These are phyloP conservation scores for Boletus sp. DNA, from an alignment of 1,284 basidiomycete genomes.

Conservation along the genomic window DNA sequence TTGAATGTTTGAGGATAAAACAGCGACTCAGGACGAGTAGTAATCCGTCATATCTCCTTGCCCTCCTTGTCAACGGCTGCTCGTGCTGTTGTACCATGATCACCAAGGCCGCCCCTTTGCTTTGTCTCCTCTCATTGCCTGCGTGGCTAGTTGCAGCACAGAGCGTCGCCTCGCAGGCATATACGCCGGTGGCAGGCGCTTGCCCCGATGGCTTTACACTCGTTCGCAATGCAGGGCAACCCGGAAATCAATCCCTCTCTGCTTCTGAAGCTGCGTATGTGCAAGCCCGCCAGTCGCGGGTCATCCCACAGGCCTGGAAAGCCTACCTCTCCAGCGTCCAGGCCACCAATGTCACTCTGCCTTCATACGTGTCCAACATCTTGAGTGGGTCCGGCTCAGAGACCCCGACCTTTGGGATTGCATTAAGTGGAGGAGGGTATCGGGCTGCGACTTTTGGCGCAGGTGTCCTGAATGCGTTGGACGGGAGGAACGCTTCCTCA, in stretches of 20 bases:
- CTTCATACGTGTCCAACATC: constrained; percentile 42
- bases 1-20: background rate
- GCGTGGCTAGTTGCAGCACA: constrained; percentile 27
- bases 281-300: constrained; percentile 31
- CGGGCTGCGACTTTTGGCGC: constrained; percentile 55
- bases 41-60: background rate
- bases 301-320: constrained; percentile 39
- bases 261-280: constrained; percentile 37
- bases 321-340: constrained; percentile 42
- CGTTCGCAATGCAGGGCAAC: constrained; percentile 38
- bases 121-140: constrained; percentile 15
- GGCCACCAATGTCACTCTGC: constrained; percentile 31
- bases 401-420: constrained; percentile 46
- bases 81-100: constrained; percentile 1
- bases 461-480: constrained; percentile 52
- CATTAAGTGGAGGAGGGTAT: constrained; percentile 51
- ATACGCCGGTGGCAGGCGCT: constrained; percentile 32
- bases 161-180: constrained; percentile 27
- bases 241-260: constrained; percentile 36
- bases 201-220: constrained; percentile 41
- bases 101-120: constrained; percentile 11
- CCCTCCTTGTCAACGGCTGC: background rate
- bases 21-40: background rate
- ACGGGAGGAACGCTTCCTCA: constrained; percentile 51
- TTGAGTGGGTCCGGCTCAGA: constrained; percentile 30